phyloP scores from a whole-genome alignment of 179 eudicot genomes.

The Heliamphora pulchella region DNA sequence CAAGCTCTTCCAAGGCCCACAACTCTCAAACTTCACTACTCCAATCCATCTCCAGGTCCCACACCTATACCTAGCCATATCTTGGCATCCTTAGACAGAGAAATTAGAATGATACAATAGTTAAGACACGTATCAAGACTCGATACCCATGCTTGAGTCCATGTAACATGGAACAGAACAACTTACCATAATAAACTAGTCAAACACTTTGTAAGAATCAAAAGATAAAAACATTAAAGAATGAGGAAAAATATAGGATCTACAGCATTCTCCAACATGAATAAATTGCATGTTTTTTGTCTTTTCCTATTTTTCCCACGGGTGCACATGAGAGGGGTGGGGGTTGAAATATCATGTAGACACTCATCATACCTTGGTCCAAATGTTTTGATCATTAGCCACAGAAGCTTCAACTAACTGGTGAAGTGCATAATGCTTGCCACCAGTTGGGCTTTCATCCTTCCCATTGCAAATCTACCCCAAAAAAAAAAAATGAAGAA shows the following conservation, averaged over 20 bases:
- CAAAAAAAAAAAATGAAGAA: slow-evolving; percentile 4
- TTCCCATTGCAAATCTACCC: slow-evolving; percentile 60
- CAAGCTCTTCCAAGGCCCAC: too few relatives aligned
- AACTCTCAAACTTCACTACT: too few relatives aligned
- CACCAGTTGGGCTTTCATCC: slow-evolving; percentile 50
- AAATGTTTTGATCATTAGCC: slow-evolving; percentile 63
- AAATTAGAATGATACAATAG: too few relatives aligned
- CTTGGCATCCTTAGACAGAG: too few relatives aligned
- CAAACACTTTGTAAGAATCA: not conserved
- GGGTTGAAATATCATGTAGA: not conserved
- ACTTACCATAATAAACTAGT: not conserved
- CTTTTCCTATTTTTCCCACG: not conserved
- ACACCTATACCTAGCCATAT: too few relatives aligned
- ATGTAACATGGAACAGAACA: not conserved
- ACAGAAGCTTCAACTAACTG: slow-evolving; percentile 71
- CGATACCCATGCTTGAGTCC: too few relatives aligned
- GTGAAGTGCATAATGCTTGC: slow-evolving; percentile 63
- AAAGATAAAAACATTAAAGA: not conserved
- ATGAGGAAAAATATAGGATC: slow-evolving; percentile 7
- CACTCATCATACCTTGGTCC: slow-evolving; percentile 66
- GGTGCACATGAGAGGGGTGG: not conserved
- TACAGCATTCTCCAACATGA: not conserved
- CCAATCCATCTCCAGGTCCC: too few relatives aligned
- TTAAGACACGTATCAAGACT: too few relatives aligned
- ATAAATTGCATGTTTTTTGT: not conserved